Evolutionary conservation across 805 yeast species (phyloP), one percentile per base, ranked within the genome.

Genomic region (Starmerella asiatica): DNA sequence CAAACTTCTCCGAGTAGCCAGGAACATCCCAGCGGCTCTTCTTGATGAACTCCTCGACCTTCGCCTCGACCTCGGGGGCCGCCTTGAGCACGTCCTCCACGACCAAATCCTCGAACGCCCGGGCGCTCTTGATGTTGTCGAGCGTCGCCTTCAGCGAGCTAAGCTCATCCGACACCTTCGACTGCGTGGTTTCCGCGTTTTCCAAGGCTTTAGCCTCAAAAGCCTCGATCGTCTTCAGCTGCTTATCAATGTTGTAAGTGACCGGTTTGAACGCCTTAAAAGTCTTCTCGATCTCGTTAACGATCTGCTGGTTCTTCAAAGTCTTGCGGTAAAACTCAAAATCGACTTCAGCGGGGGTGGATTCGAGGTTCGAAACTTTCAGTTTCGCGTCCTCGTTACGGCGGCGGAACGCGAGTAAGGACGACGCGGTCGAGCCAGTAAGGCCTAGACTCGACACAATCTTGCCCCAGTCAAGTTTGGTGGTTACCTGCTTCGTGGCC

Each of bases 21-120:
- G 97, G 97, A 55, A 86, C 93, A 60, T 82, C 83, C 93, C 94
- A 86, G 71, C 81, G 81, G 67, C 95, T 94, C 73, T 86, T 79
- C 74, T 79, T 75, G 57, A 91, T 85, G 91, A 88, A 79, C 69
- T 84, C 84, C 58, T 69, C 73, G 54, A 86, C 94, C 80, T 91
- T 91, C 55, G 82, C 86, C 61, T 88, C 94, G 62, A 91, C 79
- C 64, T 91, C 97, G 56, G 98, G 97, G 70, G 91, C 82, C 50
- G 96, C 97, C 71, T 76, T 75, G 57, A 79, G 79, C 53, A 91
- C 81, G 55, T 91, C 98, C 49, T 84, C 95, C 48, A 88, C 86
- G 40, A 96, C 88, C 63, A 91, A 78, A 69, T 91, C 86, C 62
- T 84, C 95, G 59, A 91, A 86, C 56, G 98, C 94, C 72, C 97